Evolutionary conservation across 805 yeast genomes (phyloP), one percentile per base, ranked within the genome.

Genomic region (Blastobotrys mokoenaii): DNA sequence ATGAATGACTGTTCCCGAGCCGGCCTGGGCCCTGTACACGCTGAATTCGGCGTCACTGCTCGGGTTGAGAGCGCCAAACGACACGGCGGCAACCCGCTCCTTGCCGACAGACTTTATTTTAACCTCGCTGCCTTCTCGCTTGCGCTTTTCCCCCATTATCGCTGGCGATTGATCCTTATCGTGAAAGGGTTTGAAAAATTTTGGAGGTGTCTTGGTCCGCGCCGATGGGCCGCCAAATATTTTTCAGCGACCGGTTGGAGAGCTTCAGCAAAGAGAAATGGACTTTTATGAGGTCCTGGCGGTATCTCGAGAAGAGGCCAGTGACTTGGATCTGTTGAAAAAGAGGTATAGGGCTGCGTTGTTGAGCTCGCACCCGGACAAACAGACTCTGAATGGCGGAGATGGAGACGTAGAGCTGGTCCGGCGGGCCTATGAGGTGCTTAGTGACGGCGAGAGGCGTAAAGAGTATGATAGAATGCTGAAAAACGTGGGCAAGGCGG

Each of bases 351-450:
- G 72, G 46, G 65, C 61, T 30, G 73, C 73, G 12, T 69, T 90
- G 5, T 66, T 90, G 1, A 57, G 61, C 2, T 61, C 74, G 2
- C 97, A 90, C 61, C 97, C 97, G 1, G 97, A 90, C 60, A 89
- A 88, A 54, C 41, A 43, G 36, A 16, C 41, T 15, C 22, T 18
- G 31, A 17, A 17, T 32, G 34, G 35, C 35, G 18, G 37, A 40
- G 9, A 44, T n/a, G 31, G 42, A 14, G 12, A 39, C 17, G 63
- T 79, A 7, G 66, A 74, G 46, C 63, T 64, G 18, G 70, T 88
- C 27, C 74, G 82, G 52, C 64, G 61, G 17, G 96, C 97, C 0
- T 88, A 84, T 54, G 56, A 63, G n/a, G 67, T 71, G 0, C 63
- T 88, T 6, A 60, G 70, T 0, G 72, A 77, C 51, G 57, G 66